Conservation (phyloP, 2,329 filamentous ascomycete species). For the Nigrospora oryzae region DNA sequence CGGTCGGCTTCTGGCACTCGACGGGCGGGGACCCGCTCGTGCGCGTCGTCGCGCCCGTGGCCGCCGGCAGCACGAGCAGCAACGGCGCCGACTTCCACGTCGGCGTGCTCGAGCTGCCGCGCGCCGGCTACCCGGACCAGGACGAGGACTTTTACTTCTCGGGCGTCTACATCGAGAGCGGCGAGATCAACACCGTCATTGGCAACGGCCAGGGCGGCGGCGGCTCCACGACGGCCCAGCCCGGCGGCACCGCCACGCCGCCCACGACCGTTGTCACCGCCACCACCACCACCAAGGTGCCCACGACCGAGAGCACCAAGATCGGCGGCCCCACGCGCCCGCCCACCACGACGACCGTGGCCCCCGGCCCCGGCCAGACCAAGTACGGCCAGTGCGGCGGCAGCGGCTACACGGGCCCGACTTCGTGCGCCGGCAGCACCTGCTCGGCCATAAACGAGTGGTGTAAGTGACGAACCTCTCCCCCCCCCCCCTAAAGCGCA, state of each 20-base stretch:
- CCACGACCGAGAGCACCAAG: neutral
- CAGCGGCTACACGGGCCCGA: neutral
- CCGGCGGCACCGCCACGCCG: neutral
- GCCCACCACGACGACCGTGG: neutral
- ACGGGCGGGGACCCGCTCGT: slow-evolving; percentile 49
- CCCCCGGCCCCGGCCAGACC: neutral
- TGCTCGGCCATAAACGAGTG: too few relatives aligned
- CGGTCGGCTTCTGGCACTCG: slow-evolving; percentile 63
- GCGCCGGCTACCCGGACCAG: slow-evolving; percentile 41
- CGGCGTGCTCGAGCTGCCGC: slow-evolving; percentile 57
- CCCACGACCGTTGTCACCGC: too few relatives aligned
- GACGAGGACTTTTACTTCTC: slow-evolving; percentile 64
- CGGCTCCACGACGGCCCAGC: neutral
- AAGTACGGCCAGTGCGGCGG: neutral
- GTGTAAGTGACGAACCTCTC: too few relatives aligned
- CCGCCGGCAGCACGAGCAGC: slow-evolving; percentile 29
- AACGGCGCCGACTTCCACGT: slow-evolving; percentile 69
- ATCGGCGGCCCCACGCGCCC: neutral
- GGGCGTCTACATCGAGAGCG: slow-evolving; percentile 62
- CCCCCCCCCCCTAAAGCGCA: too few relatives aligned
- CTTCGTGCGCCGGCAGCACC: too few relatives aligned
- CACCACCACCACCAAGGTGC: neutral
- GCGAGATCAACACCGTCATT: slow-evolving; percentile 24
- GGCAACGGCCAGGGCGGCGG: neutral
- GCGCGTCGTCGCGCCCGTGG: slow-evolving; percentile 51